A percentile compares a stretch with the other conserved stretches of the same genome.
phyloP scores from a whole-genome alignment of 1,284 basidiomycete species.

The Coniferiporia weirii region DNA sequence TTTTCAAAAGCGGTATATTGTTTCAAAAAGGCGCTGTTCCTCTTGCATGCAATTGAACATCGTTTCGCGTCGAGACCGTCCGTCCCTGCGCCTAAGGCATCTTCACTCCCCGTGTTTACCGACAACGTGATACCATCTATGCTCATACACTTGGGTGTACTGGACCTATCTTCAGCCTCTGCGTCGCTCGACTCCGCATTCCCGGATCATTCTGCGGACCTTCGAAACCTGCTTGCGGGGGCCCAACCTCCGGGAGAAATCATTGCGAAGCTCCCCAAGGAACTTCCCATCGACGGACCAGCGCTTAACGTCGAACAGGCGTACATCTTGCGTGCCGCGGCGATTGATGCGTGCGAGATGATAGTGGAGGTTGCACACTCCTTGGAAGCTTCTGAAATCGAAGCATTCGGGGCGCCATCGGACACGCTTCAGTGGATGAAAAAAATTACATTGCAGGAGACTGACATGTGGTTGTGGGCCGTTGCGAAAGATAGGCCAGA shows the following conservation, averaged over 20 bases:
- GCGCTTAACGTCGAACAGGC: conserved; percentile 55
- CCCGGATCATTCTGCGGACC: neutral
- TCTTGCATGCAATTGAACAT: conserved; percentile 64
- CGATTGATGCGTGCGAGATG: conserved; percentile 69
- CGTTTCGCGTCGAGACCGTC: conserved; percentile 50
- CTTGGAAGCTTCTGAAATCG: conserved; percentile 31
- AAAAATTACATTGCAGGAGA: conserved; percentile 49
- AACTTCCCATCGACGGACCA: conserved; percentile 54
- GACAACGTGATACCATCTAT: conserved; percentile 87
- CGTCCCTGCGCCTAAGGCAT: conserved; percentile 58
- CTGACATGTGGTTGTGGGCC: conserved; percentile 75
- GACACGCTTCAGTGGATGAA: conserved; percentile 44
- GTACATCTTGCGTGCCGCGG: conserved; percentile 73
- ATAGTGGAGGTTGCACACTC: conserved; percentile 52
- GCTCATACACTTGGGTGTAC: conserved; percentile 69
- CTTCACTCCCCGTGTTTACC: conserved; percentile 67
- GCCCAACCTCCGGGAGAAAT: neutral
- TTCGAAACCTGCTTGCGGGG: conserved; percentile 7
- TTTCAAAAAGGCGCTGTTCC: conserved; percentile 86
- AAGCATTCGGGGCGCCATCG: conserved; percentile 10
- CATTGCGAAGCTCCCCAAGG: conserved; percentile 20
- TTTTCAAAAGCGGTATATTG: conserved; percentile 62
- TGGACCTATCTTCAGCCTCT: conserved; percentile 51
- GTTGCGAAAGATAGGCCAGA: conserved; percentile 70
- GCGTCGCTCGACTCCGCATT: conserved; percentile 34